phyloP scores from a whole-genome alignment of 208 protist genomes.

The Leishmania braziliensis region DNA sequence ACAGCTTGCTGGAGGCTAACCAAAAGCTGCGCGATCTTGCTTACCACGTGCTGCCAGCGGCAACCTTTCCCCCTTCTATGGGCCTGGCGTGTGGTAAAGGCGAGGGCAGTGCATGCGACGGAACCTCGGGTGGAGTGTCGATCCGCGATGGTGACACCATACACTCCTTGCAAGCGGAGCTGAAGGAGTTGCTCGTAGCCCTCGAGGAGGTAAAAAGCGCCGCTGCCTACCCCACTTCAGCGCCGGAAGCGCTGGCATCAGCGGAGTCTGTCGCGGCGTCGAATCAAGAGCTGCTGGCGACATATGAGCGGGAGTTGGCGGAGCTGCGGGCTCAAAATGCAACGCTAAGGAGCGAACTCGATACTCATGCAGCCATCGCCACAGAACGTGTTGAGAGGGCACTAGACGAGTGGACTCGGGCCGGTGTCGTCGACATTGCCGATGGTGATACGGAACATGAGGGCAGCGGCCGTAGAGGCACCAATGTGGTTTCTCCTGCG shows the following conservation, averaged over 20 bases:
- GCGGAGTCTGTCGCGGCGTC: not conserved
- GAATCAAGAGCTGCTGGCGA: not conserved
- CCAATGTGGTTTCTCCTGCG: not conserved
- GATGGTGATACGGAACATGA: not conserved
- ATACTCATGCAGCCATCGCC: not conserved
- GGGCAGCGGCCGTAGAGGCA: not conserved
- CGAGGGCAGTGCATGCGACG: not conserved
- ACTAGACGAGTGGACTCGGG: not conserved
- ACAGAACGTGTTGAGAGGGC: not conserved
- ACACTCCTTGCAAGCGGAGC: conserved; percentile 15
- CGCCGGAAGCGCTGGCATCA: not conserved
- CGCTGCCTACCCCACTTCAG: not conserved
- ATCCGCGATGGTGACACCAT: not conserved
- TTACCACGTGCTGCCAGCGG: not conserved
- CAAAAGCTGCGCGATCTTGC: not conserved
- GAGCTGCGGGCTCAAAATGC: conserved; percentile 15
- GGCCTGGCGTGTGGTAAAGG: not conserved
- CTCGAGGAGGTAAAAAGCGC: not conserved
- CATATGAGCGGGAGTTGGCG: conserved; percentile 5
- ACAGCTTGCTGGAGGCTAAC: conserved; percentile 17
- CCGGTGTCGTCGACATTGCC: not conserved
- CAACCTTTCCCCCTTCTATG: not conserved
- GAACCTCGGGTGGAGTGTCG: not conserved
- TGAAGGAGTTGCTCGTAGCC: conserved; percentile 13
- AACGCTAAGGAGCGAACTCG: conserved; percentile 3